These are phyloP conservation scores for Pleurozium schreberi DNA, from an alignment of 225 moss, liverwort and hornwort species.

Conservation along the genomic window DNA sequence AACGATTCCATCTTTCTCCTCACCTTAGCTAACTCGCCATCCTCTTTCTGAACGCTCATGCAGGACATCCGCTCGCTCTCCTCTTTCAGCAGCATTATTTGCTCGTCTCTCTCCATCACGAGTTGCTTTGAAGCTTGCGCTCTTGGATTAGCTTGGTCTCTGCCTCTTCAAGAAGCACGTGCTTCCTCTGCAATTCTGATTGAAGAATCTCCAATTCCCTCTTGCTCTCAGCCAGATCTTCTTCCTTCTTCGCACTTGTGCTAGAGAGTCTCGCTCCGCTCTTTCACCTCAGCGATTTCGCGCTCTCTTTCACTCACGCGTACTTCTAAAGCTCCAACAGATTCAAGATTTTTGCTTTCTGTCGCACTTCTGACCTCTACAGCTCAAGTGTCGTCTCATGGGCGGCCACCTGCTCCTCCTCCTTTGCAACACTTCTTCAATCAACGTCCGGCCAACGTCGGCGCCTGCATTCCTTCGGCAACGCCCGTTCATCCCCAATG, in stretches of 20 bases:
- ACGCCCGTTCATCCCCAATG: too few relatives aligned
- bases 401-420: slow-evolving; percentile 1
- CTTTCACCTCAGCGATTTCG: slow-evolving; percentile 2
- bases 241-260: slow-evolving; percentile 5
- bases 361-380: slow-evolving; percentile 8
- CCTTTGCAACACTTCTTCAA: slow-evolving; percentile 14
- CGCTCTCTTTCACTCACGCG: neutral
- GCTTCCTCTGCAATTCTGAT: slow-evolving; percentile 7
- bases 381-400: slow-evolving; percentile 5
- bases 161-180: neutral
- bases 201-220: neutral
- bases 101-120: slow-evolving; percentile 21
- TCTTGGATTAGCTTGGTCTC: neutral
- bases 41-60: slow-evolving; percentile 31
- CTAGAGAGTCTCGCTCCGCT: neutral
- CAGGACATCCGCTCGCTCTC: slow-evolving; percentile 32
- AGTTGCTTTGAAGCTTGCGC: neutral
- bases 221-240: slow-evolving; percentile 11
- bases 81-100: slow-evolving; percentile 17
- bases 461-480: too few relatives aligned
- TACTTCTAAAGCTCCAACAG: neutral
- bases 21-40: slow-evolving; percentile 14
- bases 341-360: neutral
- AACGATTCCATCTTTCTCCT: slow-evolving; percentile 7
- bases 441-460: too few relatives aligned